Evolutionary conservation across 2,329 filamentous ascomycete species (phyloP), one percentile per base, ranked within the genome.

Genomic region (Pseudocercospora vitis): DNA sequence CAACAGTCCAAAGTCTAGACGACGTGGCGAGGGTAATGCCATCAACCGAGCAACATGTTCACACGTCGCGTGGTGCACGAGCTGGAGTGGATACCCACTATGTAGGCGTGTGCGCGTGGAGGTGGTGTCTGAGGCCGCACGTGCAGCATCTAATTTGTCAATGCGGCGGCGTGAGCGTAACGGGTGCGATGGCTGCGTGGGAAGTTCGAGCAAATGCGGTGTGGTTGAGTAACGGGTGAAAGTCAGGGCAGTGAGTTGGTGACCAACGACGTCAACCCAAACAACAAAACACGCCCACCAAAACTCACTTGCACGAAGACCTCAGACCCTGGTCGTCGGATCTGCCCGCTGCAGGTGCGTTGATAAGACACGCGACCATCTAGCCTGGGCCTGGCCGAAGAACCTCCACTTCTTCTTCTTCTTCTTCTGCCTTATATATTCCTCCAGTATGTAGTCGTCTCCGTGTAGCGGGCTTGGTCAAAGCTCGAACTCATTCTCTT

Each of bases 281-380:
- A 42, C 37, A 42, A 42, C 21, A 21, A 12, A 42, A 42, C 37
- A 21, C 19, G 26, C 9, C 21, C 37, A 21, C 18, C 37, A 23
- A 26, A 26, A 42, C 37, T 42, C 24, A 18, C 21, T 12, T 14
- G 19, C 16, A 23, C 16, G 16, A 16, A 16, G 19, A 24, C 16
- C 31, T 29, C 6, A 29, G 26, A 40, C 23, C 37, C 37, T 40
- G 19, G 37, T 19, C 37, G 21, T 23, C 37, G 37, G 37, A 40
- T 40, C 16, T 19, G 37, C 37, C 37, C 37, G 37, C 37, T 42
- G 37, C 37, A 42, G 37, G 37, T 19, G 31, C 35, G 28, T 35
- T 48, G 50, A 53, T 53, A 48, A 46, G 45, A 28, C 52, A 54
- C 52, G 47, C 52, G 39, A 54, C 29, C 50, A 33, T 29, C 26